phyloP scores from a whole-genome alignment of 164 flowering plant species.

The Vitis rupestris region DNA sequence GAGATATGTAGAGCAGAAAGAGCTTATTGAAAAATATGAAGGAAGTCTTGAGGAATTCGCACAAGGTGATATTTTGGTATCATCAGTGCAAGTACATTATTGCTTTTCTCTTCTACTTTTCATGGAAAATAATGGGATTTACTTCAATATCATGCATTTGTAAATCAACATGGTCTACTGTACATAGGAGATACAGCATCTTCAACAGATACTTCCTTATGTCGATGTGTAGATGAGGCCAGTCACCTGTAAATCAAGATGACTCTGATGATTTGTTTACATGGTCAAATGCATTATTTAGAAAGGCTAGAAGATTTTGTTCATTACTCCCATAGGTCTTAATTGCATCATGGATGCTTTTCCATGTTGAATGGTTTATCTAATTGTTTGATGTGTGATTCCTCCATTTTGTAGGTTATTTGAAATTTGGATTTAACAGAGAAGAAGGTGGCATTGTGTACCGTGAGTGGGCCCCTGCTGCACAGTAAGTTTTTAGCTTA shows the following conservation, averaged over 20 bases:
- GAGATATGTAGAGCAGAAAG: conserved; percentile 64
- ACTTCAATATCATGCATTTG: background rate
- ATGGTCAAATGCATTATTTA: too few species aligned
- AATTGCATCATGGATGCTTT: background rate
- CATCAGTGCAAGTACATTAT: background rate
- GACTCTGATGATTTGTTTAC: too few species aligned
- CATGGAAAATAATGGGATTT: background rate
- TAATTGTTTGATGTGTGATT: background rate
- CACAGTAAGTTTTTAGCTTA: conserved; percentile 59
- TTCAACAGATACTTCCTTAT: background rate
- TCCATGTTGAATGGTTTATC: background rate
- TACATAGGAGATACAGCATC: background rate
- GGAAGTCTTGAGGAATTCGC: conserved; percentile 88
- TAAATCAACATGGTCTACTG: background rate
- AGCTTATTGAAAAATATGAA: conserved; percentile 69
- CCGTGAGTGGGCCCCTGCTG: conserved; percentile 99
- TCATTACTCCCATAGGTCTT: background rate
- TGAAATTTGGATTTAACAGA: conserved; percentile 85
- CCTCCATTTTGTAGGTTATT: conserved; percentile 52
- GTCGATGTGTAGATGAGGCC: background rate
- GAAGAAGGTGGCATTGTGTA: conserved; percentile 79
- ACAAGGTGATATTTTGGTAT: conserved; percentile 44
- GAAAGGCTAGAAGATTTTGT: background rate
- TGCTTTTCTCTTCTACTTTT: background rate
- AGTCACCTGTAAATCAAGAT: background rate